Percentiles rank a stretch among this genome's conserved stretches.
Conservation (phyloP, 2,329 filamentous ascomycete species). For the Cladophialophora immunda region DNA sequence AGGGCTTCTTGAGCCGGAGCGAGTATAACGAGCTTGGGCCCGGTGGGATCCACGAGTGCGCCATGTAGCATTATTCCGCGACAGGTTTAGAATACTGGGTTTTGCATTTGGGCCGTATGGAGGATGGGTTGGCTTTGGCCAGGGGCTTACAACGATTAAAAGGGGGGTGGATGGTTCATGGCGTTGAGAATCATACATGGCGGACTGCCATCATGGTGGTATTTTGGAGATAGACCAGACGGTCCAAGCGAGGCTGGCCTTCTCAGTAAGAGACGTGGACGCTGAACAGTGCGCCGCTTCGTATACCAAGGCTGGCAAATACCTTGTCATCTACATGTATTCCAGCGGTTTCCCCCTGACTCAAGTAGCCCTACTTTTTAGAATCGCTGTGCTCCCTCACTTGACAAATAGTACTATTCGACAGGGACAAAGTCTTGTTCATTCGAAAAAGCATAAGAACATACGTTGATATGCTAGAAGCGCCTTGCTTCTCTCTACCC, state of each 20-base stretch:
- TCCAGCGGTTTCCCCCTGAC: background rate
- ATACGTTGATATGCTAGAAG: too few relatives aligned
- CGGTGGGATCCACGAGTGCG: slow-evolving; percentile 67
- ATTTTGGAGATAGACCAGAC: background rate
- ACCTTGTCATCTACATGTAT: background rate
- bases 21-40: slow-evolving; percentile 75
- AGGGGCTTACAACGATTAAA: background rate
- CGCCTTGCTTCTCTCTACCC: too few relatives aligned
- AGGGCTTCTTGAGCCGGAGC: slow-evolving; percentile 73
- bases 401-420: too few relatives aligned
- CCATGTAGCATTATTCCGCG: slow-evolving; percentile 43
- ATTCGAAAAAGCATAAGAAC: too few relatives aligned
- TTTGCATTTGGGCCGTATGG: background rate
- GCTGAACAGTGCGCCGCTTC: background rate
- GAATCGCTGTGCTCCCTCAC: too few relatives aligned
- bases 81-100: background rate
- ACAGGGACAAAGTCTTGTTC: too few relatives aligned
- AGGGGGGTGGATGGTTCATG: background rate
- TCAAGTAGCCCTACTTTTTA: too few relatives aligned
- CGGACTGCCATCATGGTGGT: background rate
- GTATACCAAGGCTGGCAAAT: background rate
- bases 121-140: background rate
- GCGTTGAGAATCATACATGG: background rate
- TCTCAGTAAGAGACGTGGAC: background rate
- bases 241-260: background rate